Base-by-base conservation (phyloP, 169 alveolate species). In the Sarcocystis neurona region DNA sequence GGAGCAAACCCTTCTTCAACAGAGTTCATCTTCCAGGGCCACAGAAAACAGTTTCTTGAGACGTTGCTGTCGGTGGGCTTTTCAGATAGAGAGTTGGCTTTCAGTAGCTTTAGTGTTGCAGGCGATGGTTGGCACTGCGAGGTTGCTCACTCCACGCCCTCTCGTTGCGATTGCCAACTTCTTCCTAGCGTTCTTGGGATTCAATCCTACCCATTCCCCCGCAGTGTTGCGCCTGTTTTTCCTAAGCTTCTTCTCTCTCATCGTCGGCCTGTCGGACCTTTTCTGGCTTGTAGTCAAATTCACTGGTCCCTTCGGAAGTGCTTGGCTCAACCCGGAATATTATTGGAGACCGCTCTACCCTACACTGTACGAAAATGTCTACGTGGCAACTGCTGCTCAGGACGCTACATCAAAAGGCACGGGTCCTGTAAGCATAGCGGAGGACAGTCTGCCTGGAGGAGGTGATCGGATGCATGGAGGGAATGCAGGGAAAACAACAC, bases 301-400 rank as follows among this genome's bases (percentile, higher is more conserved):
- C 68, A 89, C 92, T 6, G 92, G 92, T 0, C 92, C 92, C 34
- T 89, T 68, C 50, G 90, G 88, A 4, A 37, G 58, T 1, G 56
- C 86, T 0, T 84, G 92, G 90, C 79, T 89, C 0, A 70, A 89
- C 60, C 92, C 92, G 34, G 37, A 80, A 63, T 89, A 32, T 20
- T 89, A 89, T 43, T 89, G 92, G 92, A 60, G 63, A 32, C 88
- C 92, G 27, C 47, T 63, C 30, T 72, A 72, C 56, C 82, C 82
- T 43, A 39, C 82, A 10, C 56, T 72, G 8, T 72, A 72, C 82
- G 82, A 72, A 20, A 48, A 39, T 18, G 56, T 56, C 39, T 72
- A 72, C 34, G 58, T 72, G n/a, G 12, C n/a, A 20, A 15, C 75
- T 15, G 41, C 75, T 47, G 37, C 56, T 39, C 82, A 27, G 0